Conservation (phyloP, 1,139 yeast species). For the Protomyces lactucae-debilis region DNA sequence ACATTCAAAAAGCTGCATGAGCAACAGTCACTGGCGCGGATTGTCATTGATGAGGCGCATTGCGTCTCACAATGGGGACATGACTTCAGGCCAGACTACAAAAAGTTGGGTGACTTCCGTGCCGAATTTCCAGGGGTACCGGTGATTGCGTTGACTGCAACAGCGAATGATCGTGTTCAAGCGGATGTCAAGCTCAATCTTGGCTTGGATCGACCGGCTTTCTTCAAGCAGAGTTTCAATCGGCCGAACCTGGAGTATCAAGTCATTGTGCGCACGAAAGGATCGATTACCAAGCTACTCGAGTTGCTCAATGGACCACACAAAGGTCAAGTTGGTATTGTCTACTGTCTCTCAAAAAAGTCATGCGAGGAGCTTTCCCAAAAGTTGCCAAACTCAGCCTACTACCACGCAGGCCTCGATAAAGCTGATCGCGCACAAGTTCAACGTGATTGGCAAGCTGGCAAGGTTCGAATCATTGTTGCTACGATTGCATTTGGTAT, state of each 20-base stretch:
- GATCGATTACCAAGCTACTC: constrained; percentile 51
- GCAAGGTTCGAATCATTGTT: constrained; percentile 69
- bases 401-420: constrained; percentile 89
- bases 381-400: constrained; percentile 38
- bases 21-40: constrained; percentile 61
- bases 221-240: constrained; percentile 71
- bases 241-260: constrained; percentile 80
- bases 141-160: constrained; percentile 93
- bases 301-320: constrained; percentile 52
- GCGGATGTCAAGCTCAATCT: constrained; percentile 78
- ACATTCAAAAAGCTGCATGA: constrained; percentile 58
- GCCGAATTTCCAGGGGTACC: constrained; percentile 72
- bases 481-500: constrained; percentile 98
- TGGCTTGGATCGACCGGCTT: constrained; percentile 52
- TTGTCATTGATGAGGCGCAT: constrained; percentile 97
- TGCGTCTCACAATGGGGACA: constrained; percentile 99
- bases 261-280: constrained; percentile 60
- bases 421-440: constrained; percentile 65
- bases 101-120: constrained; percentile 70
- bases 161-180: constrained; percentile 89
- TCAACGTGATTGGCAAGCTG: constrained; percentile 78
- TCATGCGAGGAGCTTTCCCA: constrained; percentile 68
- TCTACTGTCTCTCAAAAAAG: constrained; percentile 86
- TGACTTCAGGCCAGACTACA: constrained; percentile 94
- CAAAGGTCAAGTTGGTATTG: constrained; percentile 69